Percentiles rank a stretch among this genome's conserved stretches.
These are phyloP conservation scores for Paralagenidium karlingii DNA, from an alignment of 352 stramenopile genomes.

Conservation along the genomic window DNA sequence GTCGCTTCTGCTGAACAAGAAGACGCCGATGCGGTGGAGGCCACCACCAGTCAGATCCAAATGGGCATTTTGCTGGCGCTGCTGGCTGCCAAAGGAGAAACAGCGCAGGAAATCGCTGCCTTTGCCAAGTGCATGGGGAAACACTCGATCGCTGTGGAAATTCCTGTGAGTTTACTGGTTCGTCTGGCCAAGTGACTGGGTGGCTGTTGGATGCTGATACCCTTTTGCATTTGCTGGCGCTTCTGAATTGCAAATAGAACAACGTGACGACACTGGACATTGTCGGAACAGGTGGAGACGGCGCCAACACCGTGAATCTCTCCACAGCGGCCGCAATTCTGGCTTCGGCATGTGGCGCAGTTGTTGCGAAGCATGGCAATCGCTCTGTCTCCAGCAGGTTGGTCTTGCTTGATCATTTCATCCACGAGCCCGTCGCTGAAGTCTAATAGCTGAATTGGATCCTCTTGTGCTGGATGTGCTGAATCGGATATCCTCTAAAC, in stretches of 20 bases:
- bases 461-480: not conserved
- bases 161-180: slow-evolving; percentile 14
- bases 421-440: not conserved
- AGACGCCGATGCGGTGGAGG: slow-evolving; percentile 25
- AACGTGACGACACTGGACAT: slow-evolving; percentile 92
- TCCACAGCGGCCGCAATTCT: slow-evolving; percentile 92
- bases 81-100: slow-evolving; percentile 92
- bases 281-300: slow-evolving; percentile 97
- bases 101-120: slow-evolving; percentile 87
- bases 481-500: too few species aligned
- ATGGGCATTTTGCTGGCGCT: slow-evolving; percentile 91
- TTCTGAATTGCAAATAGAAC: slow-evolving; percentile 16
- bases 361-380: slow-evolving; percentile 97
- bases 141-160: slow-evolving; percentile 75
- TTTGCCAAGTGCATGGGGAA: slow-evolving; percentile 95
- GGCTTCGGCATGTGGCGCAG: slow-evolving; percentile 86
- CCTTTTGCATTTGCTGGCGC: slow-evolving; percentile 7
- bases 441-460: not conserved
- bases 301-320: slow-evolving; percentile 98
- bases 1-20: slow-evolving; percentile 41
- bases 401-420: not conserved
- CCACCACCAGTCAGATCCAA: slow-evolving; percentile 28
- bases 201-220: slow-evolving; percentile 2
- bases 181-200: not conserved
- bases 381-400: slow-evolving; percentile 90